These are phyloP conservation scores for Colletotrichum tropicicola DNA, from an alignment of 2,329 filamentous ascomycete species.

Conservation along the genomic window DNA sequence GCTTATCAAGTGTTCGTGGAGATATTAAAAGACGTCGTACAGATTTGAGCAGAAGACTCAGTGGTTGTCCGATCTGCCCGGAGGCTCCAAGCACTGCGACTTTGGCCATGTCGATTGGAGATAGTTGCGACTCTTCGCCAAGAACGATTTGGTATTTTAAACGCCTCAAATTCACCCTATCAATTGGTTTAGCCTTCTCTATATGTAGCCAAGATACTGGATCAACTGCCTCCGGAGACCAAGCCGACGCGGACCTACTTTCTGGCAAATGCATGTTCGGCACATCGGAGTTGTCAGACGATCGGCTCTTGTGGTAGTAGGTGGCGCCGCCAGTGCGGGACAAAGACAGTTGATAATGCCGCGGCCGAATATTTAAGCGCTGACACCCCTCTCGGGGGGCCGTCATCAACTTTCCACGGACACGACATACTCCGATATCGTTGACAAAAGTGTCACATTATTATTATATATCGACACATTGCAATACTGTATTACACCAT, in stretches of 20 bases:
- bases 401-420: neutral
- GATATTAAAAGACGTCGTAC: neutral
- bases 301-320: no score
- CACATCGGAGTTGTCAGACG: neutral
- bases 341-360: conserved; percentile 11
- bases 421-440: neutral
- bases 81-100: conserved; percentile 15
- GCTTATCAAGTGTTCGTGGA: neutral
- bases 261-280: neutral
- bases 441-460: no score
- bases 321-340: conserved; percentile 10
- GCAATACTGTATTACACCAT: no score
- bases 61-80: conserved; percentile 13
- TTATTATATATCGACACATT: no score
- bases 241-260: neutral
- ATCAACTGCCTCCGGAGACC: neutral
- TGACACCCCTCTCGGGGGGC: neutral
- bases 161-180: neutral
- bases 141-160: neutral
- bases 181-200: neutral
- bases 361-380: conserved; percentile 18
- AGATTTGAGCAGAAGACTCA: conserved; percentile 20
- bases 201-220: no score
- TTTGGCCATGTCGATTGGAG: neutral
- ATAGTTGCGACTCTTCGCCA: neutral